These are phyloP conservation scores for Metrosideros polymorpha DNA, from an alignment of 441 rosid species.

Conservation along the genomic window DNA sequence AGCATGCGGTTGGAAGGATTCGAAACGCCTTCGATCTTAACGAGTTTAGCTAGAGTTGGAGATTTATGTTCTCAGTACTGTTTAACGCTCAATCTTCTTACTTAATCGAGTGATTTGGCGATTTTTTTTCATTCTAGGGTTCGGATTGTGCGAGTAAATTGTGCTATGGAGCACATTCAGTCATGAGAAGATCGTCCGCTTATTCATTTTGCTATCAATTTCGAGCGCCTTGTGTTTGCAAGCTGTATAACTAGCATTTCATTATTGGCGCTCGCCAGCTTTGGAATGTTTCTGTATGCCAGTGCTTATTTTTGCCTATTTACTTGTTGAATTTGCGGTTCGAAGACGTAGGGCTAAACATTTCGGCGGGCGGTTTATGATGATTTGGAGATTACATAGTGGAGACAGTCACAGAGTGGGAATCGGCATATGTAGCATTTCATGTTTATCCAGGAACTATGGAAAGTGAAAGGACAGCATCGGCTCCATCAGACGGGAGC, in stretches of 20 bases:
- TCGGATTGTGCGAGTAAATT: neutral
- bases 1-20: neutral
- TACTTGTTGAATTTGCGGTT: slow-evolving; percentile 2
- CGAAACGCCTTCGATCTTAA: neutral
- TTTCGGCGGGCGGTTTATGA: slow-evolving; percentile 22
- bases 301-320: neutral
- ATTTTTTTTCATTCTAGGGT: neutral
- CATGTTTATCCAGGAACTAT: slow-evolving; percentile 36
- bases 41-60: neutral
- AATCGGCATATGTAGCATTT: slow-evolving; percentile 40
- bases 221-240: neutral
- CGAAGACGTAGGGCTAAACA: neutral
- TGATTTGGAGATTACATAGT: slow-evolving; percentile 46
- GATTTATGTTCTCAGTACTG: neutral
- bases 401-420: slow-evolving; percentile 43
- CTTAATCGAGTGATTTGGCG: neutral
- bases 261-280: neutral
- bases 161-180: too few relatives aligned
- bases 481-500: slow-evolving; percentile 50
- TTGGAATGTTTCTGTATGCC: neutral
- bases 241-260: neutral
- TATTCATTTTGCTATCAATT: neutral
- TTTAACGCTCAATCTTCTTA: neutral
- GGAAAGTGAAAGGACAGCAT: slow-evolving; percentile 56
- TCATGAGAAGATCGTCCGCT: neutral